Base-by-base conservation (phyloP, 371 early-diverging fungal species). In the Saksenaea oblongispora region DNA sequence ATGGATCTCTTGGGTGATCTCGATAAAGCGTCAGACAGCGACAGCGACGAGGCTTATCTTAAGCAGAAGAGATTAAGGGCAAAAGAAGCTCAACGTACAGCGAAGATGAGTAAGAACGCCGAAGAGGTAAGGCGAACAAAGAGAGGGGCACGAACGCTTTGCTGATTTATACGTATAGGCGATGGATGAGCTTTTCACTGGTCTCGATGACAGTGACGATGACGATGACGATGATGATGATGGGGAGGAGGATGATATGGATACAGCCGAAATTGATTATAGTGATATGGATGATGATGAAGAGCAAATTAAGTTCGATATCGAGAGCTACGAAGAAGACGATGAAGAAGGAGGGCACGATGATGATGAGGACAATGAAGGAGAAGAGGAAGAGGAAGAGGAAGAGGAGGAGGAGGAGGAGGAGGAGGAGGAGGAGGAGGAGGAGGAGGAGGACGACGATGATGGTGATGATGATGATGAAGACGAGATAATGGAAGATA, bases 21-120 rank as follows among this genome's bases (percentile, higher is more conserved):
- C 13, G 78, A 61, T 18, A 62, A 60, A 27, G 61, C 42, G 14
- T 44, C 54, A 10, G 67, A 69, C 13, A 36, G 61, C 15, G 58
- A 60, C 3, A 75, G 78, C 70, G 71, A 83, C 66, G 69, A 73
- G 72, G 76, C 81, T 62, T 76, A 84, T 73, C 66, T 70, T 37
- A 70, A 69, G 59, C 59, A 77, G 66, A 66, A 79, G 72, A 67
- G 78, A 73, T 34, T 73, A 68, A 41, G 75, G 72, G 71, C 71
- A 62, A 62, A 62, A 58, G 54, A 72, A 71, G 61, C 74, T 65
- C 68, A 70, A 67, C 56, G 73, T 68, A 72, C 71, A 60, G 60
- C 56, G 58, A 56, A 68, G 64, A 41, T 74, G 79, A 75, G 78
- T 76, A 61, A 73, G 65, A 61, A 75, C 58, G 78, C 77, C 59